phyloP scores from a whole-genome alignment of 306 rosid species.

The apple (Malus domestica) region ASM211411v1 NC_041795.1:14290001-14290500 shows the following conservation, averaged over 20 bases:
- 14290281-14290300: conserved; percentile 6
- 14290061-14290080: no score
- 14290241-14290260: conserved; percentile 1
- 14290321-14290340: background rate
- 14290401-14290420: conserved; percentile 94
- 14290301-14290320: background rate
- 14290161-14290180: no score
- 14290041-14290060: no score
- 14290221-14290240: conserved; percentile 50
- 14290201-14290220: conserved; percentile 36
- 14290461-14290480: conserved; percentile 77
- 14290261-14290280: conserved; percentile 26
- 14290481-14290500: conserved; percentile 56
- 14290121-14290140: no score
- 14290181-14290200: background rate
- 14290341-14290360: background rate
- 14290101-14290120: no score
- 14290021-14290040: background rate
- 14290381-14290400: conserved; percentile 50
- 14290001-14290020: background rate
- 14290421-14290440: conserved; percentile 91
- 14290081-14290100: no score
- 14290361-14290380: conserved; percentile 39
- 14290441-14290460: conserved; percentile 83
- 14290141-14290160: background rate